A percentile compares a stretch with the other conserved stretches of the same genome.
These are phyloP conservation scores for Mucor mucedo DNA, from an alignment of 371 early-diverging fungal species.

Conservation along the genomic window DNA sequence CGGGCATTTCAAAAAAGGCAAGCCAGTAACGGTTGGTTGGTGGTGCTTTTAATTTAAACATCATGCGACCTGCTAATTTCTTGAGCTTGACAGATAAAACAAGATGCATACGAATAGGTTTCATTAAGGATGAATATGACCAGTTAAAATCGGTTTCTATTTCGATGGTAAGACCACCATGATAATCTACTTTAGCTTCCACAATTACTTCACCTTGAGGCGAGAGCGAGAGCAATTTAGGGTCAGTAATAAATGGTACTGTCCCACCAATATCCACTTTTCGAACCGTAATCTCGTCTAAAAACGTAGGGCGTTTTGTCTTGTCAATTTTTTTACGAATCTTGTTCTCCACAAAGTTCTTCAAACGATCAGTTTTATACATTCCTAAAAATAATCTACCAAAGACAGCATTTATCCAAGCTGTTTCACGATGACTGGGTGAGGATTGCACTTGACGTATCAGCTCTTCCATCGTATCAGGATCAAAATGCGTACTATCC, in stretches of 20 bases:
- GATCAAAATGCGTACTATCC: constrained; percentile 60
- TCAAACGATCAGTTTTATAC: constrained; percentile 70
- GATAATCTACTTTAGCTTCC: constrained; percentile 80
- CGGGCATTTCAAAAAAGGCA: constrained; percentile 83
- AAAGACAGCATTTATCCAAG: constrained; percentile 89
- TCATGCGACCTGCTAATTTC: constrained; percentile 71
- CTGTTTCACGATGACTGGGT: constrained; percentile 60
- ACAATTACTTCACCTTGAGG: constrained; percentile 73
- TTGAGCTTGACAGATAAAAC: constrained; percentile 77
- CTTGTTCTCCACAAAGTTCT: constrained; percentile 65
- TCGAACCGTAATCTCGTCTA: constrained; percentile 80
- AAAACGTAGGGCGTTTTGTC: constrained; percentile 71
- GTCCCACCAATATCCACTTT: constrained; percentile 80
- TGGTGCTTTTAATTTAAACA: constrained; percentile 81
- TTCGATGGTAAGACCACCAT: constrained; percentile 74
- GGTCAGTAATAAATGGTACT: constrained; percentile 79
- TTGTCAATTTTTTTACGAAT: constrained; percentile 69
- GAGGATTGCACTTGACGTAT: constrained; percentile 57
- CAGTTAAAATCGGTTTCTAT: constrained; percentile 65
- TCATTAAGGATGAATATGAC: constrained; percentile 53
- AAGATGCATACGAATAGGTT: constrained; percentile 75
- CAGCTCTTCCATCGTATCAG: constrained; percentile 50
- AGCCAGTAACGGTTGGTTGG: constrained; percentile 90
- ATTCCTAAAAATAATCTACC: constrained; percentile 78
- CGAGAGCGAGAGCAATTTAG: constrained; percentile 69